Conservation (phyloP, 257 asterid species). For the Solanum ossicruentum region DNA sequence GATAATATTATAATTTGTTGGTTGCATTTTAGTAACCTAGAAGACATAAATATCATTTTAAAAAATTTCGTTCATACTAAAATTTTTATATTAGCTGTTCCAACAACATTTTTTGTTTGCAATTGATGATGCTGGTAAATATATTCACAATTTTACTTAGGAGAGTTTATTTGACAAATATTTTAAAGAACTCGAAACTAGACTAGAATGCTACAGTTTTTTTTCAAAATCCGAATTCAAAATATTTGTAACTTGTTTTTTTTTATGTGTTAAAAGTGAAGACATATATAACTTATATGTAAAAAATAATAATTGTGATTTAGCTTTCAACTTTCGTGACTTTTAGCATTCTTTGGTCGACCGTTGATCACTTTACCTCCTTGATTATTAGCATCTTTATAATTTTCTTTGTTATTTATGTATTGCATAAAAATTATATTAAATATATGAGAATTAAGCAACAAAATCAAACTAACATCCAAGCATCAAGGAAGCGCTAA, state of each 20-base stretch:
- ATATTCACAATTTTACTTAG: neutral
- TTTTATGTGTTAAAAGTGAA: neutral
- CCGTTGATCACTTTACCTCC: neutral
- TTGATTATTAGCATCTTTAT: neutral
- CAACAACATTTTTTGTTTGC: neutral
- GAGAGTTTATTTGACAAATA: neutral
- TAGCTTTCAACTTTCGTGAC: neutral
- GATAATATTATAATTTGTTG: neutral
- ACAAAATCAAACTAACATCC: neutral
- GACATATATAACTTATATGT: neutral
- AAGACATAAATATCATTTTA: neutral
- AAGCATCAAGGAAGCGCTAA: neutral
- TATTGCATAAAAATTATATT: neutral
- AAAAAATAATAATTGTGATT: neutral
- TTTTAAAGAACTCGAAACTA: neutral
- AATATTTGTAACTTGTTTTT: neutral
- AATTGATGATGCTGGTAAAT: neutral
- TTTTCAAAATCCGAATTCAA: neutral
- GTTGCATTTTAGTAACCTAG: neutral
- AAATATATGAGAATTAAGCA: neutral
- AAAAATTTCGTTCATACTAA: neutral
- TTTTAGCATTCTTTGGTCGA: neutral
- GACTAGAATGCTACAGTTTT: neutral
- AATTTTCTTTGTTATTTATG: too few relatives aligned
- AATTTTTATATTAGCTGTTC: neutral